Base-by-base conservation (phyloP, 192 early-diverging fungal species). In the Entomortierella lignicola region DNA sequence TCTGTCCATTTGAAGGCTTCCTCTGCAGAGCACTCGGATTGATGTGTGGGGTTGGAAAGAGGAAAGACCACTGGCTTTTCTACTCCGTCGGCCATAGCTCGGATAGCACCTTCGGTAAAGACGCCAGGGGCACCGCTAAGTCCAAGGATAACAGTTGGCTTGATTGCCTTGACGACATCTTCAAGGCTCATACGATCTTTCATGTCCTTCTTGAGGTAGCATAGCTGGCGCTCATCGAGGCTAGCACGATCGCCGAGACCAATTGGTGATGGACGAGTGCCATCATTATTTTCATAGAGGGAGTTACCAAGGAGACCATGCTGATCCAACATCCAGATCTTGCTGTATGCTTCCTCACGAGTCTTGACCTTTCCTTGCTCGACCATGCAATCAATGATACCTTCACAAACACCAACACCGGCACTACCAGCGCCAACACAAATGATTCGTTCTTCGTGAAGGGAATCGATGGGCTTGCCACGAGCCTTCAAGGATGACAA, bases 361-460 rank as follows among this genome's bases (percentile, higher is more conserved):
- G 81, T 65, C 77, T 94, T 91, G 23, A 92, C 81, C 56, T 96
- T 88, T 21, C 83, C 85, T 67, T 93, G 91, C 72, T 92, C 92
- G 26, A 88, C 82, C 55, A 90, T 82, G 54, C 97, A 93, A 55
- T 96, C 94, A 32, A 89, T 84, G 59, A 97, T 89, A 82, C 95
- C 95, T 67, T 90, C 92, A 63, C 96, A 96, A 30, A 99, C 96
- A 65, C 97, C 97, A 52, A 97, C 94, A 53, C 93, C 96, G 23
- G 97, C 97, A 0, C 93, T 94, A 3, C 97, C 97, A 41, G 97
- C 96, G 48, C 96, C 96, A 47, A 94, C 92, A 77, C 97, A 98
- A 53, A 99, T 83, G 57, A 98, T 90, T 62, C 93, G 91, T 69
- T 97, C 95, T 61, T 96, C 85, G 13, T 73, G 48, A 23, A 79